A percentile compares a stretch with the other conserved stretches of the same genome.
These are phyloP conservation scores for Periconia digitata DNA, from an alignment of 2,329 filamentous ascomycete species.

Conservation along the genomic window DNA sequence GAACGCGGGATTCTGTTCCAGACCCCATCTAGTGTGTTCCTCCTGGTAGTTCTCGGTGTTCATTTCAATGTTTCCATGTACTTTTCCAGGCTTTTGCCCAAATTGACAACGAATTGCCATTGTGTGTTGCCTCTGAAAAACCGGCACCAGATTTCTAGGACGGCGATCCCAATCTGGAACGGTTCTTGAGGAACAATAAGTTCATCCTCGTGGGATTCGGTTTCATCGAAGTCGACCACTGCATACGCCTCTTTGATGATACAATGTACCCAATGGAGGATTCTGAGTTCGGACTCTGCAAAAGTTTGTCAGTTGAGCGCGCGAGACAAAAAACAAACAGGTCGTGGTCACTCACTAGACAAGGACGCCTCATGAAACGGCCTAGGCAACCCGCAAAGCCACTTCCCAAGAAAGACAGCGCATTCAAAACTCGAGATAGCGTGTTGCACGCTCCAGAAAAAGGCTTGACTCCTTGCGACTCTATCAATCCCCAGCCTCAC, in stretches of 20 bases:
- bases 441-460: constrained; percentile 61
- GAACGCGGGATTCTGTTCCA: too few species aligned
- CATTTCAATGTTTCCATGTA: constrained; percentile 13
- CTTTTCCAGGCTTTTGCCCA: constrained; percentile 45
- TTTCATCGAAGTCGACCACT: constrained; percentile 38
- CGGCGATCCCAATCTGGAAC: constrained; percentile 41
- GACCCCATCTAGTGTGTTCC: too few species aligned
- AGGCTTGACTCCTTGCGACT: constrained; percentile 57
- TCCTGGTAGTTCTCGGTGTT: too few species aligned
- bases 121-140: constrained; percentile 54
- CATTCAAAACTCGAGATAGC: constrained; percentile 58
- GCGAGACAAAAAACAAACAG: background rate
- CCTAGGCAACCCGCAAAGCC: constrained; percentile 40
- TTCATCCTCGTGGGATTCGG: constrained; percentile 13
- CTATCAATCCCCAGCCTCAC: constrained; percentile 58
- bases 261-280: constrained; percentile 51
- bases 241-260: constrained; percentile 50
- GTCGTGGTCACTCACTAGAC: constrained; percentile 12
- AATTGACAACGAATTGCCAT: constrained; percentile 53
- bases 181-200: constrained; percentile 24
- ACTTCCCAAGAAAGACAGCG: constrained; percentile 57
- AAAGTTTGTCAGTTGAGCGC: background rate
- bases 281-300: constrained; percentile 44
- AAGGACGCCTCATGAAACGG: constrained; percentile 17
- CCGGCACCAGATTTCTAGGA: constrained; percentile 50